Evolutionary conservation across 108 stramenopile genomes (phyloP).

Genomic region (Fragilaria crotonensis): DNA sequence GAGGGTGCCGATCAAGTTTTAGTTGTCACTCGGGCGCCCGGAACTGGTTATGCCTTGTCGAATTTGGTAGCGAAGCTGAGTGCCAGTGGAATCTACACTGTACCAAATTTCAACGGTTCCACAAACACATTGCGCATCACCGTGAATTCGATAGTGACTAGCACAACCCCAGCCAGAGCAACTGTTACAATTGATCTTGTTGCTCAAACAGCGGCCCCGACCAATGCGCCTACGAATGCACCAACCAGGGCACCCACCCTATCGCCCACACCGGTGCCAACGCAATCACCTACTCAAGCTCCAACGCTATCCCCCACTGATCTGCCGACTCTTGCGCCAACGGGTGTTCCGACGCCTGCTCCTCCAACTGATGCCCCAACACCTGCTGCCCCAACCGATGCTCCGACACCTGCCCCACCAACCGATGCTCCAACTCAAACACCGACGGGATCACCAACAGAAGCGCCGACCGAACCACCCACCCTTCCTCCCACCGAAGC

Average conservation of each 20-base stretch:
- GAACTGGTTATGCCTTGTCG: not conserved
- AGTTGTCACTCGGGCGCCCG: not conserved
- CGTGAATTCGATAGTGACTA: not conserved
- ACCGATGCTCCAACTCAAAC: not conserved
- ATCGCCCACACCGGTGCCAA: no score
- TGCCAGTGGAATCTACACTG: not conserved
- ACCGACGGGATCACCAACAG: no score
- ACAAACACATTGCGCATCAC: not conserved
- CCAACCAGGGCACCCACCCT: no score
- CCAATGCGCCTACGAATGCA: not conserved
- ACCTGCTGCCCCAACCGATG: no score
- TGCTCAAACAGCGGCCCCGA: not conserved
- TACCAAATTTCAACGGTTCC: slow-evolving; percentile 14
- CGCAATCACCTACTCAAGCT: no score
- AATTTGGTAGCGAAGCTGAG: not conserved
- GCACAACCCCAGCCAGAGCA: not conserved
- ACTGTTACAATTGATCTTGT: not conserved
- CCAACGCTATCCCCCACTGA: no score
- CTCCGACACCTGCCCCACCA: no score
- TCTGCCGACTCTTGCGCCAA: no score
- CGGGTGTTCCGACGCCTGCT: no score
- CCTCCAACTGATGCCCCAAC: no score
- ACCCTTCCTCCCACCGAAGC: not conserved
- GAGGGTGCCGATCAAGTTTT: slow-evolving; percentile 9
- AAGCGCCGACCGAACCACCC: not conserved